phyloP scores from a whole-genome alignment of 176 grass and related monocot genomes.

The bread wheat (Triticum aestivum) region DNA sequence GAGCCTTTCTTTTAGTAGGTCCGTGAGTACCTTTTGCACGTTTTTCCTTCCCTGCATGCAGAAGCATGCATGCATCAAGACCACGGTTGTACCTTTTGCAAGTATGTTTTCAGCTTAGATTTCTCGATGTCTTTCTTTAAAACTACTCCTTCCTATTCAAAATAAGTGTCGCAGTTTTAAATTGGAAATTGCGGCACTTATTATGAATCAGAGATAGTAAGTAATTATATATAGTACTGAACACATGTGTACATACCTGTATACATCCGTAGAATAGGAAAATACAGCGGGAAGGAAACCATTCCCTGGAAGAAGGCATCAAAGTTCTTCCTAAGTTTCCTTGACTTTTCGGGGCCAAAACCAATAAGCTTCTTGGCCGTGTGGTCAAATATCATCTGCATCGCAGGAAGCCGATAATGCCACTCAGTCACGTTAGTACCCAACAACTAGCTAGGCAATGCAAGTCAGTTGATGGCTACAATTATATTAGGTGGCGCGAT shows the following conservation, averaged over 20 bases:
- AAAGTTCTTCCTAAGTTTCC: neutral
- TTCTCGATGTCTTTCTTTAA: no score
- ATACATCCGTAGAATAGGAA: neutral
- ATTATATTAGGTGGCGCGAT: no score
- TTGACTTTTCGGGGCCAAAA: neutral
- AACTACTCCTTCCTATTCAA: neutral
- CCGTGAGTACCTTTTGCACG: neutral
- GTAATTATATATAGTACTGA: no score
- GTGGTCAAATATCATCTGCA: neutral
- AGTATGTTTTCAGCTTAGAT: no score
- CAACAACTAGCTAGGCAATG: no score
- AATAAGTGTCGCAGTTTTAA: no score
- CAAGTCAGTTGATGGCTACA: no score
- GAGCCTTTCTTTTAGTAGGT: neutral
- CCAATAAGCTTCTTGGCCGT: neutral
- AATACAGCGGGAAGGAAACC: neutral
- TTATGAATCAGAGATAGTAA: no score
- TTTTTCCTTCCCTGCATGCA: neutral
- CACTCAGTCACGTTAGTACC: no score
- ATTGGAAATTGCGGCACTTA: no score
- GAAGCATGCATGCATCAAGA: neutral
- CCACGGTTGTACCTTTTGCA: no score
- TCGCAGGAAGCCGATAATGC: neutral
- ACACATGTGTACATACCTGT: neutral
- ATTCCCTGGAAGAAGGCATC: neutral